Evolutionary conservation across 2,329 filamentous ascomycete species (phyloP).

Genomic region (Sclerotinia nivalis): DNA sequence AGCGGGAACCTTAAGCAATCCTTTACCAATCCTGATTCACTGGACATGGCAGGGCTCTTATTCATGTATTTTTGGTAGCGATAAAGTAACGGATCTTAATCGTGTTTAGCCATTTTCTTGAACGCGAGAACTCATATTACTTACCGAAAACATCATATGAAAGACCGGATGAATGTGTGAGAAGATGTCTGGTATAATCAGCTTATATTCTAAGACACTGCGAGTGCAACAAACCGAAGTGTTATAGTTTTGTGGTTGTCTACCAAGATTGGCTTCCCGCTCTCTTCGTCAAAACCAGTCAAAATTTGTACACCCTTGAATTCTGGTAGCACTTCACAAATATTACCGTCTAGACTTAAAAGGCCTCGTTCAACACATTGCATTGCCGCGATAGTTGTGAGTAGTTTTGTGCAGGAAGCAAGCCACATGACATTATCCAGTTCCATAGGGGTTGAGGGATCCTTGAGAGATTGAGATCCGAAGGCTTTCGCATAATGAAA

Average conservation of each 20-base stretch:
- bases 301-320: conserved; percentile 36
- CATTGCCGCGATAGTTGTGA: conserved; percentile 54
- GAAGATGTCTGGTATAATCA: conserved; percentile 31
- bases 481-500: conserved; percentile 44
- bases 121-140: background rate
- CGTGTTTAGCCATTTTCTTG: background rate
- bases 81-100: conserved; percentile 20
- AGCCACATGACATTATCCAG: conserved; percentile 62
- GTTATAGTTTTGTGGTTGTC: conserved; percentile 36
- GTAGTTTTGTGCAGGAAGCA: conserved; percentile 59
- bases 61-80: conserved; percentile 25
- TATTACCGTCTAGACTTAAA: conserved; percentile 50
- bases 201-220: background rate
- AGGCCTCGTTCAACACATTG: conserved; percentile 56
- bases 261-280: conserved; percentile 29
- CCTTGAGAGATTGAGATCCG: conserved; percentile 47
- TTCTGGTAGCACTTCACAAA: conserved; percentile 35
- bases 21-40: background rate
- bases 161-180: conserved; percentile 37
- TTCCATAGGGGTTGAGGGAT: conserved; percentile 57
- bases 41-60: conserved; percentile 8
- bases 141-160: conserved; percentile 35
- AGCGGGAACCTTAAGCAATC: conserved; percentile 46
- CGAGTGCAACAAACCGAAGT: conserved; percentile 32
- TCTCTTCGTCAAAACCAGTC: conserved; percentile 33